Evolutionary conservation across 129 eudicot species (phyloP).

Genomic region (Artemisia annua): DNA sequence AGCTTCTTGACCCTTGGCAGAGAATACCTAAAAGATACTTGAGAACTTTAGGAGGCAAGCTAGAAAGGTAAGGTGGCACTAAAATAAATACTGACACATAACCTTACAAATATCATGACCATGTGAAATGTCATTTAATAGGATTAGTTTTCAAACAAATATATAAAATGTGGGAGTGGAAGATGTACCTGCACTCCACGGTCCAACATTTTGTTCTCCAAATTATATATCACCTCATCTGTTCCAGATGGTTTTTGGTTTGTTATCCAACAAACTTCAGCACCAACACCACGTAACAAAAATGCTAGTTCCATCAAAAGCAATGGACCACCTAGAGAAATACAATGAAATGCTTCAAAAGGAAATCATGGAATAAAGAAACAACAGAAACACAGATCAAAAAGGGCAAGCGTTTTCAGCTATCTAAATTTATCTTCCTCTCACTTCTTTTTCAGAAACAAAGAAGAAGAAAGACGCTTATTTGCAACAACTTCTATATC

Average conservation of each 20-base stretch:
- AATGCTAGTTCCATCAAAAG: constrained; percentile 94
- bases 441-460: background rate
- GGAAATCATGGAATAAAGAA: background rate
- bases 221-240: constrained; percentile 65
- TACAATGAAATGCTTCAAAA: background rate
- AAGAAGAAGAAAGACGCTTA: background rate
- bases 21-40: constrained; percentile 42
- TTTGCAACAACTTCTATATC: background rate
- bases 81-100: constrained; percentile 7
- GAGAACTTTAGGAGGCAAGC: constrained; percentile 22
- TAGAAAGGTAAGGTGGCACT: background rate
- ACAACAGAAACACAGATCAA: too few relatives aligned
- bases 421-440: background rate
- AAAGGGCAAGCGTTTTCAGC: background rate
- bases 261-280: constrained; percentile 88
- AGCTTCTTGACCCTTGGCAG: constrained; percentile 76
- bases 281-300: constrained; percentile 72
- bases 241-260: constrained; percentile 70
- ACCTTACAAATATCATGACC: background rate
- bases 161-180: background rate
- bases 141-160: background rate
- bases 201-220: constrained; percentile 79
- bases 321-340: constrained; percentile 75
- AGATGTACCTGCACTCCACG: constrained; percentile 82
- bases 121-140: background rate